These are phyloP conservation scores for Dichotomopilus funicola DNA, from an alignment of 2,329 filamentous ascomycete species.

Conservation along the genomic window DNA sequence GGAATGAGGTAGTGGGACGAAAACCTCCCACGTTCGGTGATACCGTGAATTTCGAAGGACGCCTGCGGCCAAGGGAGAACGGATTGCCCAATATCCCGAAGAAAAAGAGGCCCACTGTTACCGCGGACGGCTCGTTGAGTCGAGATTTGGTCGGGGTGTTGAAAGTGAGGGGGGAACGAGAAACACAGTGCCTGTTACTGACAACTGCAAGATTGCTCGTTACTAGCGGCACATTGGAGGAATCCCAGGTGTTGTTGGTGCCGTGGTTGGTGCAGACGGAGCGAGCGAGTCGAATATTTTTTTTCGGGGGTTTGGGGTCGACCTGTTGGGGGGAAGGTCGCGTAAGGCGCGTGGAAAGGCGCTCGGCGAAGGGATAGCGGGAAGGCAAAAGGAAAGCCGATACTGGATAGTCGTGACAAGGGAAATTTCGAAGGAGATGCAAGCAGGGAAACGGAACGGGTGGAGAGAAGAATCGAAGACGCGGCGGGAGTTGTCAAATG, in stretches of 20 bases:
- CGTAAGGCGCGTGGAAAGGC: neutral
- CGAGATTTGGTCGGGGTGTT: constrained; percentile 17
- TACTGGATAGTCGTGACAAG: constrained; percentile 16
- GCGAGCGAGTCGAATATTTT: constrained; percentile 6
- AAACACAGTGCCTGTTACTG: constrained; percentile 21
- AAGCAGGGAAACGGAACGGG: constrained; percentile 3
- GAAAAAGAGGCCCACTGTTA: constrained; percentile 40
- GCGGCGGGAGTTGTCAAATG: constrained; percentile 9
- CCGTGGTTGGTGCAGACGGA: neutral
- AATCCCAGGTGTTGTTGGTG: constrained; percentile 5
- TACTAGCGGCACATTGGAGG: constrained; percentile 23
- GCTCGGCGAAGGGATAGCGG: neutral
- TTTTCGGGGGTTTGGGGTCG: neutral
- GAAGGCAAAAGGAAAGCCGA: constrained; percentile 5
- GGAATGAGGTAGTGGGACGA: neutral
- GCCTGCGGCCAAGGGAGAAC: constrained; percentile 47
- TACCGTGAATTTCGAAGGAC: constrained; percentile 40
- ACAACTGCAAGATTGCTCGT: constrained; percentile 19
- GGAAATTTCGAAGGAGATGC: constrained; percentile 9
- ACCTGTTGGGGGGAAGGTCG: no score
- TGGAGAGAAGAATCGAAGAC: constrained; percentile 21
- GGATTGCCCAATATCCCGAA: constrained; percentile 35
- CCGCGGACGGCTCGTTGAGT: constrained; percentile 33
- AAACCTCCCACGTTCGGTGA: constrained; percentile 25
- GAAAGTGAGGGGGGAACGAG: neutral